Evolutionary conservation across 345 rosid species (phyloP).

Genomic region (Gossypioides kirkii): DNA sequence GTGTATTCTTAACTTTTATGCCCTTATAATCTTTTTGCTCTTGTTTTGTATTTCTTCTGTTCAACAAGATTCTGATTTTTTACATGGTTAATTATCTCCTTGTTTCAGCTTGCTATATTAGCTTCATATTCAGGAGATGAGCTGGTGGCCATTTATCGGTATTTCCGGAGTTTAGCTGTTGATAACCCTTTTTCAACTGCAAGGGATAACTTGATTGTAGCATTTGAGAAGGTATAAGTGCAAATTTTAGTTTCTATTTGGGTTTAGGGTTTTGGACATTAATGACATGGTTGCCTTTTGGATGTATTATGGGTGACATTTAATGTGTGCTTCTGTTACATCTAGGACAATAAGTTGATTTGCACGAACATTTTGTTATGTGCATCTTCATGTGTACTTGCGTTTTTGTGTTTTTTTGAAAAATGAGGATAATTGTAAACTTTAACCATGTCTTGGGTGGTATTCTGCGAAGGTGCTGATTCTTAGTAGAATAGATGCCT

Average conservation of each 20-base stretch:
- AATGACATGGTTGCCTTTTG: background rate
- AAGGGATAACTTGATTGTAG: conserved; percentile 92
- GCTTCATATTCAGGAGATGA: conserved; percentile 91
- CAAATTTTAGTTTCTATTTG: background rate
- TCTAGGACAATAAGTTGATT: background rate
- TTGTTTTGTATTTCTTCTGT: conserved; percentile 5
- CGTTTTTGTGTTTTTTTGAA: background rate
- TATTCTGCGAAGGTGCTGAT: background rate
- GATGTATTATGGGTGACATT: background rate
- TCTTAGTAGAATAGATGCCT: background rate
- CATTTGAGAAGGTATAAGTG: conserved; percentile 80
- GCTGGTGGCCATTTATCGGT: conserved; percentile 68
- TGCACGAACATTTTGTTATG: background rate
- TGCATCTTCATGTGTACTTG: background rate
- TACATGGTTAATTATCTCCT: conserved; percentile 14
- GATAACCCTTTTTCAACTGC: conserved; percentile 92
- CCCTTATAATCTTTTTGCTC: background rate
- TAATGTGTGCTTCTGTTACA: background rate
- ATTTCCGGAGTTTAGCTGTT: conserved; percentile 93
- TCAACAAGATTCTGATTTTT: background rate
- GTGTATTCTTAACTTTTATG: background rate
- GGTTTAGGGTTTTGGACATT: background rate
- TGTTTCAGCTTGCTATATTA: conserved; percentile 88
- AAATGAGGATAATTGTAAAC: background rate
- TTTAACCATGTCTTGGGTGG: background rate